Evolutionary conservation across 2,329 filamentous ascomycete genomes (phyloP), one percentile per base, ranked within the genome.

Genomic region (Pseudogymnoascus sp.): DNA sequence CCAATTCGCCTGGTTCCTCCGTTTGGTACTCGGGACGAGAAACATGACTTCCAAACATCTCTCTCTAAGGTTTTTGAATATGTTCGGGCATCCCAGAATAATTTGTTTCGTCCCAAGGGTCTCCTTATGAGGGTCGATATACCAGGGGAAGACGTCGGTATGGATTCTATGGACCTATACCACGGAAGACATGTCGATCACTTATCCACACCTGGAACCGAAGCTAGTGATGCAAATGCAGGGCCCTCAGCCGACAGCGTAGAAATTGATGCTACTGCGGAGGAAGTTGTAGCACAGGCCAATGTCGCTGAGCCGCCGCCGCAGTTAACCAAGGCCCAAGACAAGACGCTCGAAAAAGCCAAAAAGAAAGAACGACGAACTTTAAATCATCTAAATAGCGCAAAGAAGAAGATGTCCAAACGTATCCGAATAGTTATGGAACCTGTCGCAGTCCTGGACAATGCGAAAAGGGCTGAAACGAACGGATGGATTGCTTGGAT

Each of bases 91-190:
- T 65, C 61, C 60, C 66, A 69, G 60, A 55, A 60, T 0, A 42
- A 63, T 9, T 63, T 52, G 29, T 69, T 68, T 35, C 63, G 67
- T 4, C 62, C 61, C n/a, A 62, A 64, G n/a, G 64, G 65, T 2
- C 48, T 68, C 13, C 29, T 69, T 15, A 64, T 69, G 63, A 60
- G 66, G 13, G 27, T 67, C 3, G 68, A 69, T 31, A 66, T 68
- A 64, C 67, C 68, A n/a, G 65, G 63, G 0, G 66, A 69, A 39
- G 52, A 65, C n/a, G 63, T 61, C 36, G 64, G 67, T 1, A 60
- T 68, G 7, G 63, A 67, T 13, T 65, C 61, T 35, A 68, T 69
- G 66, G 68, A 69, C 37, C 40, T 69, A 9, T 66, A 66, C 33
- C 60, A 67, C 40, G n/a, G 55, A 13, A 55, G 59, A 33, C 42